Evolutionary conservation across 2,329 filamentous ascomycete species (phyloP).

Genomic region (Cladosporium sp.): DNA sequence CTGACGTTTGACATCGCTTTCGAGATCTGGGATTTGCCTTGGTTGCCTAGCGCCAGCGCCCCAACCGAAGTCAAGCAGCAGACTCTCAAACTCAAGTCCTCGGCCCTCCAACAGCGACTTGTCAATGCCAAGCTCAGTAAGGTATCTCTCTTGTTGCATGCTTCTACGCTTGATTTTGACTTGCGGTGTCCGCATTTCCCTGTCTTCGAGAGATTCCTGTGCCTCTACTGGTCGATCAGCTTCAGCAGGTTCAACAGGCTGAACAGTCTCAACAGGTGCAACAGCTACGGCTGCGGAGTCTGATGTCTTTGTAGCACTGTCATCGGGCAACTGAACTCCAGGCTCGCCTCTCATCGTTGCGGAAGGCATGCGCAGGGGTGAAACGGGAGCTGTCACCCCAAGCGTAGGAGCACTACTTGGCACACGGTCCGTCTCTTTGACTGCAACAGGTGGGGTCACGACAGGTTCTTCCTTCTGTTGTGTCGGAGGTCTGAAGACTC

Average conservation of each 20-base stretch:
- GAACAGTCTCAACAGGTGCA: constrained; percentile 3
- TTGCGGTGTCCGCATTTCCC: constrained; percentile 23
- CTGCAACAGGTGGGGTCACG: background rate
- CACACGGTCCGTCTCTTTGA: background rate
- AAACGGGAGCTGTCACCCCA: constrained; percentile 24
- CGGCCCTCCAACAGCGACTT: constrained; percentile 69
- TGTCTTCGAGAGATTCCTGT: constrained; percentile 20
- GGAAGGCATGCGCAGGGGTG: constrained; percentile 17
- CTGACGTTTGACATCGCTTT: constrained; percentile 78
- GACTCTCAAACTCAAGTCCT: constrained; percentile 74
- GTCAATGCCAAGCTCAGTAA: constrained; percentile 74
- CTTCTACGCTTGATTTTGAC: constrained; percentile 52
- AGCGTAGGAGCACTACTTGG: constrained; percentile 18
- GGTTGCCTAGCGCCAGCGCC: constrained; percentile 70
- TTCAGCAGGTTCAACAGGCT: constrained; percentile 10
- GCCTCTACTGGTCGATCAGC: constrained; percentile 11
- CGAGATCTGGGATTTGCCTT: constrained; percentile 74
- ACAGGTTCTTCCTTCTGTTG: constrained; percentile 17
- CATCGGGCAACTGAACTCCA: constrained; percentile 24
- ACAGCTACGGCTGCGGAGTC: constrained; percentile 20
- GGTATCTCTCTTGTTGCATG: constrained; percentile 74
- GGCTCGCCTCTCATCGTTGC: constrained; percentile 8
- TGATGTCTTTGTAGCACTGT: constrained; percentile 11
- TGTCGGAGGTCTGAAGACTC: constrained; percentile 76
- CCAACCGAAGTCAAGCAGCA: constrained; percentile 87